phyloP scores from a whole-genome alignment of 73 alveolate genomes.

The Stentor roeselii region DNA sequence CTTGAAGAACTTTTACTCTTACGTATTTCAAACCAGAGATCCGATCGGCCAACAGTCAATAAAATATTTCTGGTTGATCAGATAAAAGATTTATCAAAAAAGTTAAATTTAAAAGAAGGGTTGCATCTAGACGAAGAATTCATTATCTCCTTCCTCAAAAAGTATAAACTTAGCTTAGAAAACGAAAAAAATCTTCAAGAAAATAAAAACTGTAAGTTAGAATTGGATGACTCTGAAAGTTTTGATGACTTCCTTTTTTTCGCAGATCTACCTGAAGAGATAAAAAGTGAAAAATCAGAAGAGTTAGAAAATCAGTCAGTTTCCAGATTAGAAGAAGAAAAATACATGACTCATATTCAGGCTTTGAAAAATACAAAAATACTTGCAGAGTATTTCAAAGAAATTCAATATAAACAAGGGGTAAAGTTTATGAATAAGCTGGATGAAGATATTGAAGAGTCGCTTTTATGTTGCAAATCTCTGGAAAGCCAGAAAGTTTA shows the following conservation, averaged over 20 bases:
- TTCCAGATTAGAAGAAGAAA: neutral
- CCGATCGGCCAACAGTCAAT: too few relatives aligned
- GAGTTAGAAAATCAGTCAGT: neutral
- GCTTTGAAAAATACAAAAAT: neutral
- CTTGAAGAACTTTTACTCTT: too few relatives aligned
- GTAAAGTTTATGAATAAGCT: neutral
- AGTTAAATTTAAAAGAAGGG: neutral
- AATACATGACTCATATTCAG: neutral
- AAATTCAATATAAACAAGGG: neutral
- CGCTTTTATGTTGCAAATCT: neutral
- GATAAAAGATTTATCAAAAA: neutral
- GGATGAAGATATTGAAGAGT: neutral
- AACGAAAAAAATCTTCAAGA: neutral
- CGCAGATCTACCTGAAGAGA: neutral
- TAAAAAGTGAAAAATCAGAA: neutral
- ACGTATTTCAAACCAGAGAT: too few relatives aligned
- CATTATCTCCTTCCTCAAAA: too few relatives aligned
- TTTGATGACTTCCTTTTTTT: too few relatives aligned
- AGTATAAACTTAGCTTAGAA: neutral
- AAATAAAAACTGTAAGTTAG: neutral
- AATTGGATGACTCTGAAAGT: too few relatives aligned
- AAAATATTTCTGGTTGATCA: neutral
- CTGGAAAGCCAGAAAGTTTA: neutral
- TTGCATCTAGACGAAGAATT: too few relatives aligned
- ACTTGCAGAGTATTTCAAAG: neutral